Conservation (phyloP, 1,139 yeast genomes). For the Taphrina flavorubra region DNA sequence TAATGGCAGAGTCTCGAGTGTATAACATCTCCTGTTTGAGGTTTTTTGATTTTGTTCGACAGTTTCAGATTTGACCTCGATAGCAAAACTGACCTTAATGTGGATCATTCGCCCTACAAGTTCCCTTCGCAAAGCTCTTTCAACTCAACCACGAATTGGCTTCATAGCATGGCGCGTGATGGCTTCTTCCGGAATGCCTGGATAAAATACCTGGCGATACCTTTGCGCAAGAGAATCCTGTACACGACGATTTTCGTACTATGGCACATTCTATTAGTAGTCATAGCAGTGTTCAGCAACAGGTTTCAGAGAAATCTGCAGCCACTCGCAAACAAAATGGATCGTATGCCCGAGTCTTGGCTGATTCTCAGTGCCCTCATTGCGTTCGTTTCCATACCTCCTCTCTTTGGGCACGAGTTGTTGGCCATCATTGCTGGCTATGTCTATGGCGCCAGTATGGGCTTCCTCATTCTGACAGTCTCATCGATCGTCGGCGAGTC, state of each 20-base stretch:
- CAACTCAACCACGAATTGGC: too few species aligned
- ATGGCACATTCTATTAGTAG: conserved; percentile 15
- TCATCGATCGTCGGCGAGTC: conserved; percentile 41
- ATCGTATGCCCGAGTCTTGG: conserved; percentile 30
- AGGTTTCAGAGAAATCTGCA: conserved; percentile 22
- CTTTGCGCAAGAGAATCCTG: conserved; percentile 17
- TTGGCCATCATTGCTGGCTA: conserved; percentile 40
- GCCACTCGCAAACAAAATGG: conserved; percentile 34
- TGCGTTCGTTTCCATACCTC: conserved; percentile 42
- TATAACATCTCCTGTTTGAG: too few species aligned
- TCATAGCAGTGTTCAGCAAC: conserved; percentile 21
- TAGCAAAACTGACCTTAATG: background rate
- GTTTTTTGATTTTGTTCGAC: background rate
- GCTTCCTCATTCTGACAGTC: conserved; percentile 35
- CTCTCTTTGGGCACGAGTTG: conserved; percentile 42
- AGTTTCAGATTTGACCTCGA: background rate
- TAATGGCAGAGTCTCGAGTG: background rate
- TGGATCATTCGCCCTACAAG: background rate
- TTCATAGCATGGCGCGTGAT: background rate
- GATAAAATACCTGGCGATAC: conserved; percentile 7
- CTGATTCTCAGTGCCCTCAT: conserved; percentile 29
- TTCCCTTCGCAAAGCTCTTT: too few species aligned
- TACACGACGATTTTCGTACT: conserved; percentile 16
- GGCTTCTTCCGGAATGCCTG: conserved; percentile 9
- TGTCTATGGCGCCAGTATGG: conserved; percentile 33